Evolutionary conservation across 257 asterid genomes (phyloP), one percentile per base, ranked within the genome.

Genomic region (Rubia yunnanensis): DNA sequence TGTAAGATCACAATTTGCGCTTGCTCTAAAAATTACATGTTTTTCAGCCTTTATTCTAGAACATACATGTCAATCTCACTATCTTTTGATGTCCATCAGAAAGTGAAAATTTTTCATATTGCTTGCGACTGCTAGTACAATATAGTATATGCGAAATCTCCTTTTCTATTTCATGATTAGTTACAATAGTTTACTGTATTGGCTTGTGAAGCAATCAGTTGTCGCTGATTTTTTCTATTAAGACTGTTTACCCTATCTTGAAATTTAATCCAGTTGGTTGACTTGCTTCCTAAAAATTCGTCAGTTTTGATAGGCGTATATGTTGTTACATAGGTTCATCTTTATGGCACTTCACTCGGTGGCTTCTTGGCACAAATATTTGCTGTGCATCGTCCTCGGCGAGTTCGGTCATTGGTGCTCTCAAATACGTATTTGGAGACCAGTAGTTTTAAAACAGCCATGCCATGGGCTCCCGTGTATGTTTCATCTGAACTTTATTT

Each of bases 381-480:
- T 82, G 95, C 99, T 72, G 96, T 86, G 72, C 88, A 88, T 83
- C 96, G 96, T 58, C 99, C 99, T 10, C 86, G 97, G 35, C 80
- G 99, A 74, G 99, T 94, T 77, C 81, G 73, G 77, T 94, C 99
- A 31, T 75, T 94, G 88, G 82, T 94, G 65, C 92, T 94, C 67
- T 94, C 99, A 53, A 94, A 94, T 79, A 80, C 99, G 58, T 94
- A 86, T 75, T 70, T 90, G 83, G 99, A 90, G 82, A 88, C 99
- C 6, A 80, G 83, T 82, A 80, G 81, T 83, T 90, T 90, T 77
- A 71, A 96, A 49, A 84, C 97, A 22, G 83, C 91, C 79, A 94
- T 94, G 96, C 99, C 97, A 14, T 94, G 99, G 99, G 84, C 95
- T 73, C 96, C 96, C 48, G 63, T 94, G 99, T 94, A 90, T 64